Evolutionary conservation across 371 early-diverging fungal genomes (phyloP), one percentile per base, ranked within the genome.

Genomic region (Dipsacomyces acuminosporus): DNA sequence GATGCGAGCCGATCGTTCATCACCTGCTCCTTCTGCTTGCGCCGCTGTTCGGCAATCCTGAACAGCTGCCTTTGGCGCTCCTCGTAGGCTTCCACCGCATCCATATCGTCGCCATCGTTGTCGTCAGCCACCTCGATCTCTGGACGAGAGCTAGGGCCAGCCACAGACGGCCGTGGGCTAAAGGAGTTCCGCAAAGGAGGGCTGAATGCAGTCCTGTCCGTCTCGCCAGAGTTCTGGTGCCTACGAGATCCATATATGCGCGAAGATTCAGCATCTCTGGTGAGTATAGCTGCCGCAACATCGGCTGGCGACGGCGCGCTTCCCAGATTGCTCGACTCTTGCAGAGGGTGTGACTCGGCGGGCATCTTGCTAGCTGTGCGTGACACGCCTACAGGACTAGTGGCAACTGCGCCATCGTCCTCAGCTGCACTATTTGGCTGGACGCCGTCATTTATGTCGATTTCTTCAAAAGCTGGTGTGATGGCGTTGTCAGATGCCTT

Each of bases 11-110:
- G 34, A 19, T 35, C 45, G 22, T 54, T 71, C 45, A 45, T n/a
- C 30, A 54, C 49, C 48, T 45, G 53, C 35, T 66, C 70, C 19
- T 43, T 42, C 14, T 71, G 51, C 61, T 63, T 36, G 21, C 64
- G 64, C 23, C 60, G 59, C 34, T 41, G 45, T 48, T 61, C 62
- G 9, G 62, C 67, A 8, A 62, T 40, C 1, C 46, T 43, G 34
- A 63, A 67, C 41, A 61, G 52, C 21, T 57, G 51, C 26, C 52
- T 65, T 40, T 67, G 63, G 22, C 35, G 34, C 36, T 63, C 59
- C 35, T 67, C 69, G 18, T 23, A 20, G 17, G 45, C 59, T n/a
- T 63, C 63, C 3, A 47, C 52, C 8, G 24, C 45, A 14, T 66
- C 45, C 21, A 23, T 35, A 5, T 55, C 55, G 26, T 18, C 34